Conservation (phyloP, 495 filamentous ascomycete genomes). For the Cercophora sp. region DNA sequence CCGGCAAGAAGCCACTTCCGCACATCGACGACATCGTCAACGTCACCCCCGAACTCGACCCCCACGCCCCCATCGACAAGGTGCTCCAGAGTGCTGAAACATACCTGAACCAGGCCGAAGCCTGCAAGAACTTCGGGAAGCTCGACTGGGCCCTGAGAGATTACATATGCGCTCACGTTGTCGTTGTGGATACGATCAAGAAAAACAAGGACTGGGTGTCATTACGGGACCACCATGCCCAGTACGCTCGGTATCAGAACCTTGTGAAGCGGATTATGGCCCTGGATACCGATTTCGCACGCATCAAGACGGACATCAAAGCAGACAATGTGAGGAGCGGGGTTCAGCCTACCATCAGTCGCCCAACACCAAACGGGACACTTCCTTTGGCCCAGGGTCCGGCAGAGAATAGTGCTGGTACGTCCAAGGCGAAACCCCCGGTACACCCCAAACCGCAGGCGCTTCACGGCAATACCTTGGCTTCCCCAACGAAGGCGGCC, state of each 20-base stretch:
- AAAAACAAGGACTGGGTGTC: constrained; percentile 38
- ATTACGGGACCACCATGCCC: constrained; percentile 21
- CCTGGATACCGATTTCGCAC: constrained; percentile 45
- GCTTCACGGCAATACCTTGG: constrained; percentile 54
- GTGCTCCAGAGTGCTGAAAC: constrained; percentile 48
- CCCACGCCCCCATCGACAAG: constrained; percentile 42
- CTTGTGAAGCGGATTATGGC: constrained; percentile 34
- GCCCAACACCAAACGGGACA: constrained; percentile 16
- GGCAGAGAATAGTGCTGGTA: too few species aligned
- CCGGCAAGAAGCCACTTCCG: constrained; percentile 47
- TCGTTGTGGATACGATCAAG: constrained; percentile 62
- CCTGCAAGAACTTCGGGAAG: constrained; percentile 47
- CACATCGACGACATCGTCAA: constrained; percentile 72
- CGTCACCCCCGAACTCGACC: constrained; percentile 40
- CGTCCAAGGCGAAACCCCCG: constrained; percentile 40
- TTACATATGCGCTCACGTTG: constrained; percentile 74
- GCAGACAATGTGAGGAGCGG: constrained; percentile 60
- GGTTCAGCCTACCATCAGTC: constrained; percentile 30
- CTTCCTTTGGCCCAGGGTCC: background rate
- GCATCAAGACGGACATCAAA: constrained; percentile 63
- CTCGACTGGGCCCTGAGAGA: constrained; percentile 55
- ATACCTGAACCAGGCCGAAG: constrained; percentile 48
- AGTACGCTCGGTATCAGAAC: constrained; percentile 41
- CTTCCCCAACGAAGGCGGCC: background rate
- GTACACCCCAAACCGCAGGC: constrained; percentile 61